Percentiles rank a stretch among this genome's conserved stretches.
Conservation (phyloP, 306 rosid species). For the Pterocarpus macrocarpus region DNA sequence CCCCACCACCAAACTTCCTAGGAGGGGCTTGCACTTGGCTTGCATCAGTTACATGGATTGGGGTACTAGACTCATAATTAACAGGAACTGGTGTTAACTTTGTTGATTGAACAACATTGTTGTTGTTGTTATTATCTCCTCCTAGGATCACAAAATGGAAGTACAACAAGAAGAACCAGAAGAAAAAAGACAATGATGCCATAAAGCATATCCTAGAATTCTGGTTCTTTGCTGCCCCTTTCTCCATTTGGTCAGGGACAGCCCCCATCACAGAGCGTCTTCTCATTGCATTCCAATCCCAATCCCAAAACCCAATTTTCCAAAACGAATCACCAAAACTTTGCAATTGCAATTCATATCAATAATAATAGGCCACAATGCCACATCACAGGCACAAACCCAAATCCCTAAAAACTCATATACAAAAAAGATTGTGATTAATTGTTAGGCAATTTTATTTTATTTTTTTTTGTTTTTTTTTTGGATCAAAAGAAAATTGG, state of each 20-base stretch:
- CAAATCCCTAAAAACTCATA: not conserved
- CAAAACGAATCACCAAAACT: constrained; percentile 35
- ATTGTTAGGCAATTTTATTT: not conserved
- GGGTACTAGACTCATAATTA: constrained; percentile 36
- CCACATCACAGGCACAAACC: no score
- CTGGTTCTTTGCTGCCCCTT: constrained; percentile 71
- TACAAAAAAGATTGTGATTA: not conserved
- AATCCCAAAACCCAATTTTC: constrained; percentile 21
- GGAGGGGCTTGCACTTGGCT: constrained; percentile 38
- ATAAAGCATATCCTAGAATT: constrained; percentile 72
- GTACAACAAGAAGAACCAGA: constrained; percentile 82
- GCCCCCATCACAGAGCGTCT: constrained; percentile 69
- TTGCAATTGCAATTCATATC: constrained; percentile 33
- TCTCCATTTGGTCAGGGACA: constrained; percentile 77
- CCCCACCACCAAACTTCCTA: constrained; percentile 30
- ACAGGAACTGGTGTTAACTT: constrained; percentile 44
- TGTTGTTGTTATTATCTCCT: not conserved
- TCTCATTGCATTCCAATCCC: constrained; percentile 63
- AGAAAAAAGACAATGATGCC: constrained; percentile 67
- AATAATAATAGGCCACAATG: not conserved
- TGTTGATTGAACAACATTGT: constrained; percentile 50
- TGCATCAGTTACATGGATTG: constrained; percentile 42
- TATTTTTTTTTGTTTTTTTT: not conserved
- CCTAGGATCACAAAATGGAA: constrained; percentile 82
- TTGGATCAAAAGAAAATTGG: not conserved